Percentiles rank a stretch among this genome's conserved stretches.
These are phyloP conservation scores for Trapa incisa DNA, from an alignment of 345 rosid species.

Conservation along the genomic window DNA sequence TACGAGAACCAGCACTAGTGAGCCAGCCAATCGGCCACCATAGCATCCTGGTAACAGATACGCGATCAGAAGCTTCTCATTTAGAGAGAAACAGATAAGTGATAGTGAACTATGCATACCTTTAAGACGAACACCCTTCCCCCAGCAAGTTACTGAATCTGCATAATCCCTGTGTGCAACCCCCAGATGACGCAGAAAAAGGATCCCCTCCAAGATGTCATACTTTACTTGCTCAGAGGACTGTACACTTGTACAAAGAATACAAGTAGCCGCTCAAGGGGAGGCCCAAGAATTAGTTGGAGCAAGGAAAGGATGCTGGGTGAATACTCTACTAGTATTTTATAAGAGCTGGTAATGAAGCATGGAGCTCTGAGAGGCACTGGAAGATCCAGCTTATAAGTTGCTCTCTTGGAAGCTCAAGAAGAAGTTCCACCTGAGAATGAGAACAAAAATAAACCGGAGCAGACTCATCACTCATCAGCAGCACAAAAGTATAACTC, in stretches of 20 bases:
- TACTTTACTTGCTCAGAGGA: neutral
- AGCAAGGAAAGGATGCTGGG: constrained; percentile 1
- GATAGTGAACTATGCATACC: neutral
- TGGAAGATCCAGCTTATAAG: constrained; percentile 86
- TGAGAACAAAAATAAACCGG: neutral
- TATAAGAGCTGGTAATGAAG: constrained; percentile 72
- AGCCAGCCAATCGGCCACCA: neutral
- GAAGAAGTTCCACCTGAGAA: constrained; percentile 80
- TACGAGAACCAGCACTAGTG: neutral
- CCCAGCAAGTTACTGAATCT: too few species aligned
- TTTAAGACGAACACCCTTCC: neutral
- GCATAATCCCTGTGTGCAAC: neutral
- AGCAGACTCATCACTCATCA: neutral
- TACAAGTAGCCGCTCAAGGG: neutral
- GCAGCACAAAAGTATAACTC: neutral
- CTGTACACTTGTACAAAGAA: neutral
- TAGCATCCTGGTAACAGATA: neutral
- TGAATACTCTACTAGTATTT: constrained; percentile 32
- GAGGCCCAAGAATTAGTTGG: constrained; percentile 1
- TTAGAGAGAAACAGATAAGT: neutral
- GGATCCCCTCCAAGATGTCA: neutral
- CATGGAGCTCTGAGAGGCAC: constrained; percentile 77
- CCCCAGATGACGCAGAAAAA: neutral
- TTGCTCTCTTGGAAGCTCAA: constrained; percentile 84
- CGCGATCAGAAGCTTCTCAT: neutral